These are phyloP conservation scores for Macrocybe gigantea DNA, from an alignment of 768 basidiomycete genomes.

Conservation along the genomic window DNA sequence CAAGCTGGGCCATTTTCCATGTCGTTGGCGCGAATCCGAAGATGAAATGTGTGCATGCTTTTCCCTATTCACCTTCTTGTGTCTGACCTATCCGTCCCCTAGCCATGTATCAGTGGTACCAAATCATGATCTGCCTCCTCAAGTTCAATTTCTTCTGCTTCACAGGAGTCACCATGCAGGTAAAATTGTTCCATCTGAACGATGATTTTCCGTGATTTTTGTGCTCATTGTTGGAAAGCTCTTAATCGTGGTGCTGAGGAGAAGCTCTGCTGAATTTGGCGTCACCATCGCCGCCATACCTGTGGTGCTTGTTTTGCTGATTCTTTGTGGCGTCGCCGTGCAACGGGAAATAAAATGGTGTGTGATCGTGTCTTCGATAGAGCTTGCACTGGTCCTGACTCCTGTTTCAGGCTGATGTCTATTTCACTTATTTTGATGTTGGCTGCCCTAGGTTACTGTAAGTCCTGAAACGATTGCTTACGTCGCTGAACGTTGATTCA, in stretches of 20 bases:
- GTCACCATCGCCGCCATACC: constrained; percentile 82
- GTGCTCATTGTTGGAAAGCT: constrained; percentile 39
- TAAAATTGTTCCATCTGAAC: constrained; percentile 11
- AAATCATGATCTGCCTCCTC: constrained; percentile 81
- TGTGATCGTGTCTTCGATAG: constrained; percentile 11
- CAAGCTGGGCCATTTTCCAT: constrained; percentile 88
- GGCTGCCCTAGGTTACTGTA: constrained; percentile 73
- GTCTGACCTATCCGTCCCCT: constrained; percentile 7
- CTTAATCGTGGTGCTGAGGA: constrained; percentile 68
- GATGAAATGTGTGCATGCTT: constrained; percentile 62
- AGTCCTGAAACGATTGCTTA: constrained; percentile 22
- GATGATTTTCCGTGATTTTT: not conserved
- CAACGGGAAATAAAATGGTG: constrained; percentile 79
- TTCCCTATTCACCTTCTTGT: not conserved
- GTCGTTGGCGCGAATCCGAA: constrained; percentile 81
- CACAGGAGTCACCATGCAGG: constrained; percentile 86
- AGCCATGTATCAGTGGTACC: constrained; percentile 89
- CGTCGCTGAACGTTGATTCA: constrained; percentile 1
- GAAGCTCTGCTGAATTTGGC: constrained; percentile 69
- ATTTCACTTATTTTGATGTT: constrained; percentile 71
- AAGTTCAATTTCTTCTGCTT: constrained; percentile 92
- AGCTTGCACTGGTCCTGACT: constrained; percentile 1
- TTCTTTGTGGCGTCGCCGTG: constrained; percentile 63
- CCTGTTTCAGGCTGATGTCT: constrained; percentile 56
- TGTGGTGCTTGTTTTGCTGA: constrained; percentile 62